Conservation (phyloP, 176 grass and related monocot genomes). For the Cenchrus purpureus region DNA sequence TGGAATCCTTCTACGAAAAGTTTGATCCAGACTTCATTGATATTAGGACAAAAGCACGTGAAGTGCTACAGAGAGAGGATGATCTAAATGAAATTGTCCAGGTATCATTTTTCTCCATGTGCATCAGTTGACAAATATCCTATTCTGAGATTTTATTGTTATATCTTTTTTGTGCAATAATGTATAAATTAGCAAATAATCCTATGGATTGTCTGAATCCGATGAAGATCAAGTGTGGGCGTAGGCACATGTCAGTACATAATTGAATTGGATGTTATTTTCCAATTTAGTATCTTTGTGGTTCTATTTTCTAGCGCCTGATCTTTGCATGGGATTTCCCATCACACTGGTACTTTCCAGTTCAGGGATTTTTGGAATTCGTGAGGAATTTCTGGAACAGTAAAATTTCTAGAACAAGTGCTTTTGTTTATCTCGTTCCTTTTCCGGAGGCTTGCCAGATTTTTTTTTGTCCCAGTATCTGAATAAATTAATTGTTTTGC, state of each 20-base stretch:
- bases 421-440: not conserved
- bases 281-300: not conserved
- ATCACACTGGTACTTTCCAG: not conserved
- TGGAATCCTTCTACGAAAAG: conserved; percentile 81
- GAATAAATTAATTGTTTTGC: not conserved
- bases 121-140: not conserved
- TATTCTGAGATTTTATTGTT: not conserved
- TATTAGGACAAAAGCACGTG: conserved; percentile 91
- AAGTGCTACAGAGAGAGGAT: conserved; percentile 88
- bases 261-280: not conserved
- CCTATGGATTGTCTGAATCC: no score
- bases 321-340: not conserved
- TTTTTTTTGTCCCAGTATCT: conserved; percentile 1
- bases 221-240: not conserved
- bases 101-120: conserved; percentile 55
- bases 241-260: not conserved
- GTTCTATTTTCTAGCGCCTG: not conserved
- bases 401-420: not conserved
- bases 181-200: not conserved
- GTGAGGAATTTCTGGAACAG: not conserved
- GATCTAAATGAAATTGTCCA: conserved; percentile 96
- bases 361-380: not conserved
- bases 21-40: conserved; percentile 84
- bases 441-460: not conserved
- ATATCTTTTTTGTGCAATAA: not conserved